Base-by-base conservation (phyloP, 345 rosid species). In the Barbarea vulgaris region DNA sequence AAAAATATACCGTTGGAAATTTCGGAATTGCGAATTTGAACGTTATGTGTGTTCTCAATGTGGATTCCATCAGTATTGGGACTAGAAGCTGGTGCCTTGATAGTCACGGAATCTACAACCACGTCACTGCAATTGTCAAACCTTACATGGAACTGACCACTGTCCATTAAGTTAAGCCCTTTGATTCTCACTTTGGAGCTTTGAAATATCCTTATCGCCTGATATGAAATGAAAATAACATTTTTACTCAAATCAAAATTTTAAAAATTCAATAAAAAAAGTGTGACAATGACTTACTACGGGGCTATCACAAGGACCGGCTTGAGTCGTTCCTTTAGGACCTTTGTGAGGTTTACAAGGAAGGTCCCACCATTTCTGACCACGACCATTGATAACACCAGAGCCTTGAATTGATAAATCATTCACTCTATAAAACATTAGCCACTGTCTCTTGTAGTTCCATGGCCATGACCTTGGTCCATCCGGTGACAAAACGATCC, bases 331-430 rank as follows among this genome's bases (percentile, higher is more conserved):
- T 58, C 93, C 88, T 36, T 87, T 86, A 9, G 72, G 68, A 8
- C 93, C 93, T 79, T 85, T 93, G 87, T 89, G 97, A 41, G 97
- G 98, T 79, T 93, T 89, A 79, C 97, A 93, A 52, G 98, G 94
- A 59, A 93, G 92, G 79, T 88, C 80, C 97, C 98, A 93, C 98
- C 97, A 93, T 81, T 93, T 88, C 27, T 87, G 78, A 63, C 98
- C 98, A 77, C 86, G 81, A 44, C 96, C 97, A 72, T 93, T 82
- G 66, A 91, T 81, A 12, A 79, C 67, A 64, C 97, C 94, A 9
- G 84, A 88, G 47, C 97, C 98, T 83, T 78, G 84, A 74, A 93
- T 78, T 22, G 90, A 81, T 87, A 93, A 74, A 37, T 85, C 82
- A 64, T 86, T 76, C 33, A 88, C 80, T 81, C 87, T 84, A 52